Percentiles rank a stretch among this genome's conserved stretches.
phyloP scores from a whole-genome alignment of 148 eudicot genomes.

The Chenopodium berlandieri region DNA sequence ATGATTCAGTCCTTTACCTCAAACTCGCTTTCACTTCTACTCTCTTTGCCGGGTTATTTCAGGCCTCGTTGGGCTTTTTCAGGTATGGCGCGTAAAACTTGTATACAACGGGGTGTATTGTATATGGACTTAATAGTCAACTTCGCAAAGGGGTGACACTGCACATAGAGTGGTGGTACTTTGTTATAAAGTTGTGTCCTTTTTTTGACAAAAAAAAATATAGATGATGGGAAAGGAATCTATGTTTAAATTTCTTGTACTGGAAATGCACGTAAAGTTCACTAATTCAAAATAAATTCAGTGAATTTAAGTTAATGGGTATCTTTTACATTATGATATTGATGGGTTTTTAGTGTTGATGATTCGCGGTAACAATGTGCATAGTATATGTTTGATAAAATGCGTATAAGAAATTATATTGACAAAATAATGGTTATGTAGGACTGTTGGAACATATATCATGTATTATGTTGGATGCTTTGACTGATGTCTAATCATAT shows the following conservation, averaged over 20 bases:
- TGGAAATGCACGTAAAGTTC: neutral
- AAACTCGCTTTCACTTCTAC: constrained; percentile 82
- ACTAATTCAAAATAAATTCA: constrained; percentile 11
- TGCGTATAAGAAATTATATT: neutral
- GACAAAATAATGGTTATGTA: neutral
- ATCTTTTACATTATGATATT: constrained; percentile 16
- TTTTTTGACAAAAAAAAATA: neutral
- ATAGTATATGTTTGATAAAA: neutral
- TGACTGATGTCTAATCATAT: neutral
- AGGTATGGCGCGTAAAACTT: constrained; percentile 35
- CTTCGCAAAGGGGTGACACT: too few species aligned
- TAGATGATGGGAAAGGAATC: constrained; percentile 1
- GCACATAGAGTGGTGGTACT: too few species aligned
- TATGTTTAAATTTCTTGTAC: neutral
- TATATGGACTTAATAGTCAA: too few species aligned
- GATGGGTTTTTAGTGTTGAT: constrained; percentile 10
- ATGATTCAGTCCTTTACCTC: constrained; percentile 60
- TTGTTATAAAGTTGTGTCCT: neutral
- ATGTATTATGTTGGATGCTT: neutral
- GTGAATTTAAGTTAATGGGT: constrained; percentile 23
- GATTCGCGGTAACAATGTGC: neutral
- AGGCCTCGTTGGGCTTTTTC: constrained; percentile 71
- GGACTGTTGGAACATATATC: neutral
- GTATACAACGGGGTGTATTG: too few species aligned
- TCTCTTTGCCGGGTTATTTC: constrained; percentile 83